A percentile compares a stretch with the other conserved stretches of the same genome.
These are phyloP conservation scores for Yamadazyma diospyri DNA, from an alignment of 1,139 yeast species.

Conservation along the genomic window DNA sequence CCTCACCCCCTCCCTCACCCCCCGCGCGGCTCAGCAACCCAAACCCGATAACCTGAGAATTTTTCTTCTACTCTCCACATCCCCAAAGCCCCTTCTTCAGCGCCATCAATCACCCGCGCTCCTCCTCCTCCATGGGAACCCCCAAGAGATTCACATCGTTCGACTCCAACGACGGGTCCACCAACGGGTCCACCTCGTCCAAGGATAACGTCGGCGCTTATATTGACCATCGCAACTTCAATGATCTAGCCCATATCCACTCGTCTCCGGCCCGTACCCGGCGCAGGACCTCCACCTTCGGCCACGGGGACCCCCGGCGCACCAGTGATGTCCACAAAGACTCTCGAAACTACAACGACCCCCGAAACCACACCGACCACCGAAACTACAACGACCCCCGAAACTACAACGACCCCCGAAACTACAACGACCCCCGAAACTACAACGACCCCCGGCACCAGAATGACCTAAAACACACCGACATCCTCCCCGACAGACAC, in stretches of 20 bases:
- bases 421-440: too few species aligned
- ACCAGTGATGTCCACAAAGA: too few species aligned
- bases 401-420: too few species aligned
- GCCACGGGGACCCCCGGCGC: background rate
- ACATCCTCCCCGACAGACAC: too few species aligned
- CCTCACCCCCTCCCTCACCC: too few species aligned
- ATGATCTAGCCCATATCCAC: slow-evolving; percentile 28
- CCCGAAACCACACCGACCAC: too few species aligned
- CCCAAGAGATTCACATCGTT: background rate
- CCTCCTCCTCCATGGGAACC: slow-evolving; percentile 2
- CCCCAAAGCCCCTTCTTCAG: background rate
- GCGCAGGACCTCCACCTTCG: slow-evolving; percentile 20
- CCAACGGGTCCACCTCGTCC: slow-evolving; percentile 3
- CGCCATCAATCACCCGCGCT: background rate
- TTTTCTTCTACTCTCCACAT: too few species aligned
- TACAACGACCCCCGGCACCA: too few species aligned
- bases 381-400: too few species aligned
- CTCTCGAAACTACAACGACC: too few species aligned
- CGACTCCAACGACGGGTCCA: slow-evolving; percentile 5
- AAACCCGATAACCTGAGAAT: background rate
- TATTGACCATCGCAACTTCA: slow-evolving; percentile 32
- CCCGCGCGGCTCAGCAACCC: too few species aligned
- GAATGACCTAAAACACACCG: too few species aligned
- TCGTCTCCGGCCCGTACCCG: slow-evolving; percentile 33
- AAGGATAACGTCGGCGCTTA: slow-evolving; percentile 15